phyloP scores from a whole-genome alignment of 106 monocot genomes.

The Allium fistulosum region DNA sequence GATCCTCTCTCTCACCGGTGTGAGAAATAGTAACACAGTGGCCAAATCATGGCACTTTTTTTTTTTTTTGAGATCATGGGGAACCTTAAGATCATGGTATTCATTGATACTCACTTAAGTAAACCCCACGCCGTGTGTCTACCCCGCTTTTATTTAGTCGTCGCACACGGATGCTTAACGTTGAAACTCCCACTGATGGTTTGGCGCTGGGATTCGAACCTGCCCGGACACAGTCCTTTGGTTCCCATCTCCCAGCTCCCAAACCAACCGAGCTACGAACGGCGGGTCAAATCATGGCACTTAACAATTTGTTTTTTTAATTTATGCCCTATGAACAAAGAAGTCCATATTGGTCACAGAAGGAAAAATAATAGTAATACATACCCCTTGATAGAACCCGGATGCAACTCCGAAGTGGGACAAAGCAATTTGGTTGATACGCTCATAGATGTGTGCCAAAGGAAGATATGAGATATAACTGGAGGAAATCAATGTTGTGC shows the following conservation, averaged over 20 bases:
- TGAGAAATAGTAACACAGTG: neutral
- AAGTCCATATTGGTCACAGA: neutral
- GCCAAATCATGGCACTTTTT: neutral
- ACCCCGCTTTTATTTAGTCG: too few species aligned
- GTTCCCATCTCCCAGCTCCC: too few species aligned
- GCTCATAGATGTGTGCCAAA: conserved; percentile 96
- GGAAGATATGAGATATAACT: conserved; percentile 98
- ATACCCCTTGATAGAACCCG: conserved; percentile 99
- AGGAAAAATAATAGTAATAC: neutral
- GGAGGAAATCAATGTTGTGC: conserved; percentile 8
- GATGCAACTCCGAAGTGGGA: conserved; percentile 61
- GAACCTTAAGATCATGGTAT: too few species aligned
- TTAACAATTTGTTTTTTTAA: neutral
- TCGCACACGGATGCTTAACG: too few species aligned
- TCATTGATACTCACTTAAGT: too few species aligned
- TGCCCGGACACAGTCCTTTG: too few species aligned
- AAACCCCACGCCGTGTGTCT: too few species aligned
- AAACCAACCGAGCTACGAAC: too few species aligned
- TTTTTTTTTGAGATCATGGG: too few species aligned
- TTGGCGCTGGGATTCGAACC: too few species aligned
- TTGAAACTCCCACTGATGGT: too few species aligned
- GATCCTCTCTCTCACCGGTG: neutral
- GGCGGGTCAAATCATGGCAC: neutral
- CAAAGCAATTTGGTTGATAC: conserved; percentile 64
- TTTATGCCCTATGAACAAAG: neutral